Evolutionary conservation across 202 grass and related monocot species (phyloP).

Genomic region (Bolboschoenoplectus hybrid): DNA sequence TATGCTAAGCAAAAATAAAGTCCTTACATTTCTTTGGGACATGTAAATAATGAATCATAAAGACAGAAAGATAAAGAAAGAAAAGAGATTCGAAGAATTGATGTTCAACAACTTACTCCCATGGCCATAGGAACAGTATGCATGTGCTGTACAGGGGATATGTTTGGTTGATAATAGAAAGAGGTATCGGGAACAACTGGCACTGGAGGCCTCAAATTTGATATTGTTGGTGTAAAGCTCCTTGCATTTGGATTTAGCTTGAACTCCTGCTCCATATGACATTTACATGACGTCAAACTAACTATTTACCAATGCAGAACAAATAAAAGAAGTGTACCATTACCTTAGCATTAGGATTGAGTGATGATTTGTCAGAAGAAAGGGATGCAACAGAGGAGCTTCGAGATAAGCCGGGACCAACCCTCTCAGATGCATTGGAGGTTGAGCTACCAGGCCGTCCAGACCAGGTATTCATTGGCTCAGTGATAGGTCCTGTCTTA

Average conservation of each 20-base stretch:
- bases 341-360: conserved; percentile 97
- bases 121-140: conserved; percentile 67
- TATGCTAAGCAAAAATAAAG: not conserved
- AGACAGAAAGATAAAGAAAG: conserved; percentile 12
- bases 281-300: conserved; percentile 36
- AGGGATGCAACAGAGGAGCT: conserved; percentile 92
- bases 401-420: conserved; percentile 65
- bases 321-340: conserved; percentile 21
- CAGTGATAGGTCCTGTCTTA: conserved; percentile 48
- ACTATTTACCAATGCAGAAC: conserved; percentile 18
- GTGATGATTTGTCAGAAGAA: conserved; percentile 85
- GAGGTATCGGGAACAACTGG: conserved; percentile 60
- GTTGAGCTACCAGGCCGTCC: conserved; percentile 62
- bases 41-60: not conserved
- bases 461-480: conserved; percentile 43
- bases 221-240: conserved; percentile 68
- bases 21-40: not conserved
- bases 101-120: conserved; percentile 57
- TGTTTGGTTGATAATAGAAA: conserved; percentile 79
- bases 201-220: conserved; percentile 56
- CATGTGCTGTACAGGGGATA: conserved; percentile 53
- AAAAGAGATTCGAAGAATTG: conserved; percentile 7
- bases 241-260: conserved; percentile 96
- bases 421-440: conserved; percentile 59
- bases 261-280: conserved; percentile 73